Base-by-base conservation (phyloP, 2,329 filamentous ascomycete genomes). In the Lithohypha guttulata region DNA sequence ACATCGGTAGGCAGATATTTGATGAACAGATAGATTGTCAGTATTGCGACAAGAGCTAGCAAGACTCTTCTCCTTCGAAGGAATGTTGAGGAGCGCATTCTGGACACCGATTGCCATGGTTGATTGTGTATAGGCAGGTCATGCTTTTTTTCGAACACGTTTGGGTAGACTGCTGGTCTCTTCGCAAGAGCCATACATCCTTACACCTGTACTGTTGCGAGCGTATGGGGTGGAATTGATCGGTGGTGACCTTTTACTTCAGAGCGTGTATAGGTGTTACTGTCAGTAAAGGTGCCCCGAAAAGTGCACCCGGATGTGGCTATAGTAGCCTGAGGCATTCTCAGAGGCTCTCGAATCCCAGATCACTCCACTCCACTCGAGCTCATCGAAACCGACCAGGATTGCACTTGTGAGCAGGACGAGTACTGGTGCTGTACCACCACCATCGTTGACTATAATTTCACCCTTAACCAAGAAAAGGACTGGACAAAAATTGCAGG, bases 1-100 rank as follows among this genome's bases (percentile, higher is more conserved):
- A 71, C 50, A 45, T 69, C 66, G 8, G 60, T 67, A 6, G 78
- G 77, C 40, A 82, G 71, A 54, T 79, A 73, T 49, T 71, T 70
- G 53, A 80, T 59, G 53, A 84, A 74, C 45, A 83, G 60, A 55
- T 80, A 81, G 15, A 84, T 43, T 19, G 70, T 54, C 23, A 70
- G 53, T 32, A 69, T 58, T 22, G 70, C 62, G 32, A 71, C 39
- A 3, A 70, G 36, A 23, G 62, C 64, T 4, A 73, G 41, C 10
- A 65, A 53, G 21, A 77, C 52, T 34, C 78, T 71, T 53, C 70
- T 72, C 37, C 56, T 56, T 14, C 62, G 59, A 36, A 59, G 57
- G 10, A 50, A 42, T 43, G 52, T 53, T 51, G 57, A 55, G 35
- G 58, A 32, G 25, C 34, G 41, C 34, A 37, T 37, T 10, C 23